Conservation (phyloP, 2,329 filamentous ascomycete genomes). For the Didymella arachidicola region DNA sequence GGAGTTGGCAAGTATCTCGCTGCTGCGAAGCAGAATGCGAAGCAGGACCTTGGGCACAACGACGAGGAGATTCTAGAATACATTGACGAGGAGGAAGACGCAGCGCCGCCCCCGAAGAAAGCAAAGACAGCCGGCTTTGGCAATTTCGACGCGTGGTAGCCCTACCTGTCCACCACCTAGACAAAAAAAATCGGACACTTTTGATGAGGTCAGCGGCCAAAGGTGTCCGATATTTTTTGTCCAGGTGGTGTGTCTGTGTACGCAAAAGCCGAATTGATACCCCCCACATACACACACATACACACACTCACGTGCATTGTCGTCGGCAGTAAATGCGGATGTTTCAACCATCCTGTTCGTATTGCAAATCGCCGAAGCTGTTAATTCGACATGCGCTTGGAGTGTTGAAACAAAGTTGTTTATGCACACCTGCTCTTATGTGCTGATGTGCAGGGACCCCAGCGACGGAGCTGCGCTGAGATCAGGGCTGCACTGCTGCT, state of each 20-base stretch:
- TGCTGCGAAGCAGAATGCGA: slow-evolving; percentile 58
- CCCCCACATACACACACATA: slow-evolving; percentile 4
- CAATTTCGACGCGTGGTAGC: slow-evolving; percentile 90
- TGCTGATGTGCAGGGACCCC: no score
- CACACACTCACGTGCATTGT: no score
- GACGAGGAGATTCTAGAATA: slow-evolving; percentile 69
- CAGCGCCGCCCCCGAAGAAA: slow-evolving; percentile 79
- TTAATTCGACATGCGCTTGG: neutral
- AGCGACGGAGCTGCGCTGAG: no score
- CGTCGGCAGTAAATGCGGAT: neutral
- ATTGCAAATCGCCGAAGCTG: neutral
- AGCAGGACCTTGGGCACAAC: slow-evolving; percentile 44
- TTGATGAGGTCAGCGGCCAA: no score
- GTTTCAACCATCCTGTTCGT: neutral
- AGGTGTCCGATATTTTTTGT: no score
- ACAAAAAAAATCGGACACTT: no score
- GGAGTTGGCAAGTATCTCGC: slow-evolving; percentile 85
- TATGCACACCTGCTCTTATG: neutral
- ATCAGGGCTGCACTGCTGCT: no score
- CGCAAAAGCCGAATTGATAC: slow-evolving; percentile 21
- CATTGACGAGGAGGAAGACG: slow-evolving; percentile 69
- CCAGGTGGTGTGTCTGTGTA: no score
- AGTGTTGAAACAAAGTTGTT: neutral
- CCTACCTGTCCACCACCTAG: no score
- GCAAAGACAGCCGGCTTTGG: slow-evolving; percentile 80